These are phyloP conservation scores for Melampsora larici-populina DNA, from an alignment of 1,284 basidiomycete species.

Conservation along the genomic window DNA sequence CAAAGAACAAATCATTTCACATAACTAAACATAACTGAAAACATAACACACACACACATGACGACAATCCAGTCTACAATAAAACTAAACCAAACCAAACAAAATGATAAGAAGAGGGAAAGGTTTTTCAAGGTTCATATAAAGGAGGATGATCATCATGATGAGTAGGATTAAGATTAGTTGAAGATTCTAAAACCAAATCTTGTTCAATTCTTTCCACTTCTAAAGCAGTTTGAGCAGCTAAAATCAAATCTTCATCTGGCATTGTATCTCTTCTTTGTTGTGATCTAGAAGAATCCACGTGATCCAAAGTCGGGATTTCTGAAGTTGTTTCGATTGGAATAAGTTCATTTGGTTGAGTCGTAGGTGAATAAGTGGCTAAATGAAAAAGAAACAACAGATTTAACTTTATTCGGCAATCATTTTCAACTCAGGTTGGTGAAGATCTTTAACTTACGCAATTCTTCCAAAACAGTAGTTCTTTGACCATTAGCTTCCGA, in stretches of 20 bases:
- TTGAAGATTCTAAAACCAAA: neutral
- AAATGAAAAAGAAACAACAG: neutral
- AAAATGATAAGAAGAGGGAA: no score
- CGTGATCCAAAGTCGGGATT: neutral
- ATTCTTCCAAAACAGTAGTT: conserved; percentile 21
- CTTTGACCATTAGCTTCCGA: conserved; percentile 14
- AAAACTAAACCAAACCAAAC: no score
- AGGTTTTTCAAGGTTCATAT: no score
- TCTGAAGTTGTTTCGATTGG: neutral
- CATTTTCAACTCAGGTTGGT: neutral
- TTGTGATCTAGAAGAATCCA: neutral
- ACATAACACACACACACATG: no score
- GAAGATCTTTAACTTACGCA: conserved; percentile 8
- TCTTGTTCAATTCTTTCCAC: conserved; percentile 8
- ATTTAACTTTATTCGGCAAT: no score
- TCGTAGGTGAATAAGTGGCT: neutral
- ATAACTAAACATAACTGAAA: no score
- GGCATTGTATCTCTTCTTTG: conserved; percentile 11
- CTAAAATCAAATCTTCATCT: conserved; percentile 13
- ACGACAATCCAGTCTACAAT: no score
- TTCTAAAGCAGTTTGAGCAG: conserved; percentile 6
- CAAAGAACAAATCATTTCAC: no score
- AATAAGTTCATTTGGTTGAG: neutral
- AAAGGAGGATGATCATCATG: no score
- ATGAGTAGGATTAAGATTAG: neutral